A percentile compares a stretch with the other conserved stretches of the same genome.
Conservation (phyloP, 73 alveolate species). For the Symbiodinium pilosum region DNA sequence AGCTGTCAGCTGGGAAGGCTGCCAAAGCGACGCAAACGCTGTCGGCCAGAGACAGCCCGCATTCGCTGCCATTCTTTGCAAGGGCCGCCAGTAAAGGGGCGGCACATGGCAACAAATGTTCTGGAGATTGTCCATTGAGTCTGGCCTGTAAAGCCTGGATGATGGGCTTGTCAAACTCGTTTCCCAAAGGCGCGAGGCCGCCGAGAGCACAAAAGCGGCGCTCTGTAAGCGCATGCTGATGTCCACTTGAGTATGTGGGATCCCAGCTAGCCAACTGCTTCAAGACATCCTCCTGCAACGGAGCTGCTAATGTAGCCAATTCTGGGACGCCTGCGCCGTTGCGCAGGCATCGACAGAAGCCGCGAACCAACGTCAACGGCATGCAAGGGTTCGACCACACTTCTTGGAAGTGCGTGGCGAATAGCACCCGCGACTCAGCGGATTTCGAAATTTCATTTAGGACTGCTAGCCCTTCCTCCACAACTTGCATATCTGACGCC, state of each 20-base stretch:
- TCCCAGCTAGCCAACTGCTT: slow-evolving; percentile 49
- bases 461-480: background rate
- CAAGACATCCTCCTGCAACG: slow-evolving; percentile 37
- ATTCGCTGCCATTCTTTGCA: background rate
- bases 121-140: slow-evolving; percentile 33
- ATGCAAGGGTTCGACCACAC: slow-evolving; percentile 31
- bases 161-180: background rate
- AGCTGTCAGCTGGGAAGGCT: background rate
- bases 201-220: slow-evolving; percentile 79
- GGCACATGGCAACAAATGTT: slow-evolving; percentile 81
- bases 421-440: slow-evolving; percentile 16
- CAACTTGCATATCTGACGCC: background rate
- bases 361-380: slow-evolving; percentile 20
- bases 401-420: slow-evolving; percentile 30
- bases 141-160: background rate
- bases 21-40: slow-evolving; percentile 51
- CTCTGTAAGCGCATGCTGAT: slow-evolving; percentile 10
- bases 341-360: slow-evolving; percentile 53
- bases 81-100: slow-evolving; percentile 71
- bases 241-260: slow-evolving; percentile 5
- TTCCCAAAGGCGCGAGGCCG: slow-evolving; percentile 39
- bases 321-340: background rate
- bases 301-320: slow-evolving; percentile 27
- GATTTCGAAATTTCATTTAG: background rate
- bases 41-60: slow-evolving; percentile 28